Base-by-base conservation (phyloP, 176 grass and related monocot genomes). In the Miscanthus lutarioriparius region DNA sequence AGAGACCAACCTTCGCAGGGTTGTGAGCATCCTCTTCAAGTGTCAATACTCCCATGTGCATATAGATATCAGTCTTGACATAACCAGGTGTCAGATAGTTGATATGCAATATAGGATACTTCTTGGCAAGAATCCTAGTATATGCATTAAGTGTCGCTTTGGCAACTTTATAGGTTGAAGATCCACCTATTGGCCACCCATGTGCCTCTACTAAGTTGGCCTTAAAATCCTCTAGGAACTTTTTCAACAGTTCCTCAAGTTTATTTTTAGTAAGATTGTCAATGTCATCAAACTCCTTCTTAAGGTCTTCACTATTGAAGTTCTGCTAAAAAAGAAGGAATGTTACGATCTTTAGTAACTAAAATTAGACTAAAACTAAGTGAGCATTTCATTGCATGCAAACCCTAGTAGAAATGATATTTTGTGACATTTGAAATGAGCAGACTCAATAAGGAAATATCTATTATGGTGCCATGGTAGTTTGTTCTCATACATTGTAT, bases 81-180 rank as follows among this genome's bases (percentile, higher is more conserved):
- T 35, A 35, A 35, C 33, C 33, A 35, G 33, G 33, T 35, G 33
- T 35, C 33, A 4, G 33, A 35, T 0, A 35, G 33, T 93, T 96
- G 27, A 82, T 85, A 30, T 62, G 67, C 6, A 93, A 63, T 32
- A 17, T 37, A 9, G 88, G 88, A 54, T 81, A 74, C 47, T 23
- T 91, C 89, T 74, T 96, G 23, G 91, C 91, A 23, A 96, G 68
- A 43, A 96, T 87, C 56, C 91, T 88, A 30, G 91, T 93, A 74
- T 93, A 93, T 7, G 91, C 76, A 83, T 85, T 85, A 10, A 91
- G 70, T 27, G 88, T 76, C 13, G 74, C 80, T 77, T 96, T 96
- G 4, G 88, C 87, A 8, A 96, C 40, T 36, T 43, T 93, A 67
- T 96, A 96, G 2, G 94, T 83, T 16, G 91, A 93, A 14, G 43